phyloP scores from a whole-genome alignment of 495 filamentous ascomycete species.

The Articulospora tetracladia region DNA sequence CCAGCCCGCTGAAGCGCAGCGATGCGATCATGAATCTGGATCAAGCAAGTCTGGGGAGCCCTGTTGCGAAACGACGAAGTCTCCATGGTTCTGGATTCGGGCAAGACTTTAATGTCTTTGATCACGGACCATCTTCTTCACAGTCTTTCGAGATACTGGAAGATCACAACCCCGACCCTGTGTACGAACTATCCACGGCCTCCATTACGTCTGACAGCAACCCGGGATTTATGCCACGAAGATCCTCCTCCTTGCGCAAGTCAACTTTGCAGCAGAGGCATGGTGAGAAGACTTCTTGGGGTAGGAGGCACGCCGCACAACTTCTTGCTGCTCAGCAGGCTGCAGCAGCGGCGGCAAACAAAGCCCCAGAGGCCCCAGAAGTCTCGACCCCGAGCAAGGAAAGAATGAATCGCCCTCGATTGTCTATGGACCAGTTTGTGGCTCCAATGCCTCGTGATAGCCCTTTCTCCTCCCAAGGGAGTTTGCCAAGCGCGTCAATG shows the following conservation, averaged over 20 bases:
- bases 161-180: slow-evolving; percentile 30
- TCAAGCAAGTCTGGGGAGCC: slow-evolving; percentile 69
- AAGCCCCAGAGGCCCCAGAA: slow-evolving; percentile 36
- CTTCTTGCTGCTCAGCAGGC: slow-evolving; percentile 35
- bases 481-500: slow-evolving; percentile 51
- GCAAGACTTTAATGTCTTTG: slow-evolving; percentile 64
- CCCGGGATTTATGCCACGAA: slow-evolving; percentile 35
- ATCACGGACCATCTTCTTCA: slow-evolving; percentile 39
- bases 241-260: slow-evolving; percentile 71
- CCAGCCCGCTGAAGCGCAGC: slow-evolving; percentile 88
- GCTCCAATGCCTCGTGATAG: slow-evolving; percentile 56
- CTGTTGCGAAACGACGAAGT: slow-evolving; percentile 82
- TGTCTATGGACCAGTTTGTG: slow-evolving; percentile 73
- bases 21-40: slow-evolving; percentile 89
- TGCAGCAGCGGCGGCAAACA: slow-evolving; percentile 3
- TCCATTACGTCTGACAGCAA: slow-evolving; percentile 14
- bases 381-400: slow-evolving; percentile 43
- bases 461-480: slow-evolving; percentile 50
- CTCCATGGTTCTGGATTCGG: slow-evolving; percentile 62
- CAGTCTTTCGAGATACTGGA: slow-evolving; percentile 41
- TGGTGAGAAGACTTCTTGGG: slow-evolving; percentile 57
- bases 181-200: slow-evolving; percentile 29
- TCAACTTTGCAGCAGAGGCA: slow-evolving; percentile 85
- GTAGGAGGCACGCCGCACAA: slow-evolving; percentile 41
- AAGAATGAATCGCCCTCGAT: slow-evolving; percentile 53